A percentile compares a stretch with the other conserved stretches of the same genome.
These are phyloP conservation scores for Bipolaris zeicola DNA, from an alignment of 2,329 filamentous ascomycete genomes.

Conservation along the genomic window DNA sequence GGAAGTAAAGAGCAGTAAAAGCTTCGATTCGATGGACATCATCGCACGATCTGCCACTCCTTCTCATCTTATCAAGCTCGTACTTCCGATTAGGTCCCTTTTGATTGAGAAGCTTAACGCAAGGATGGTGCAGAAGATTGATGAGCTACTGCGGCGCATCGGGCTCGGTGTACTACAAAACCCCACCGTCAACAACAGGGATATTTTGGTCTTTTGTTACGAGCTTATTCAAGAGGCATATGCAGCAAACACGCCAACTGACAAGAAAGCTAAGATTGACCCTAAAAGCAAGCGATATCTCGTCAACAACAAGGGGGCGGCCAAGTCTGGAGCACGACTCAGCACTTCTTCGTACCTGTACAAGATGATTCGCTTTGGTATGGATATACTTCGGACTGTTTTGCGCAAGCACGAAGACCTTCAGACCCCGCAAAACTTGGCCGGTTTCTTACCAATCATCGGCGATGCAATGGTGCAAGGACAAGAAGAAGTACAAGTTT, in stretches of 20 bases:
- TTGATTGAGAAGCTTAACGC: slow-evolving; percentile 83
- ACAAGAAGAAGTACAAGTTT: slow-evolving; percentile 91
- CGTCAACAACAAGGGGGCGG: slow-evolving; percentile 75
- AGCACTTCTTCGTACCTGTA: slow-evolving; percentile 79
- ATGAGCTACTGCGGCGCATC: slow-evolving; percentile 83
- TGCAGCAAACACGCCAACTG: slow-evolving; percentile 60
- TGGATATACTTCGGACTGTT: slow-evolving; percentile 85
- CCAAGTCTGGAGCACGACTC: slow-evolving; percentile 73
- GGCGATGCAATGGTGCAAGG: slow-evolving; percentile 83
- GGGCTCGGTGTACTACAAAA: slow-evolving; percentile 84
- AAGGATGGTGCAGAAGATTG: slow-evolving; percentile 84
- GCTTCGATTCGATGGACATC: slow-evolving; percentile 95
- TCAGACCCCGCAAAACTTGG: slow-evolving; percentile 77
- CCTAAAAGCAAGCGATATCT: slow-evolving; percentile 71
- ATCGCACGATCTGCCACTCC: slow-evolving; percentile 83
- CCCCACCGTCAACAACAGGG: slow-evolving; percentile 73
- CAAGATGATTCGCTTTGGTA: slow-evolving; percentile 85
- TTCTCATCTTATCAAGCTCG: slow-evolving; percentile 71
- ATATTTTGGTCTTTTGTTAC: slow-evolving; percentile 92
- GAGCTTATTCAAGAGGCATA: slow-evolving; percentile 91
- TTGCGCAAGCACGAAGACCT: slow-evolving; percentile 84
- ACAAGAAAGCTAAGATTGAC: slow-evolving; percentile 36
- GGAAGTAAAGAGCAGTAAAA: slow-evolving; percentile 97
- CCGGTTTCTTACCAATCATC: slow-evolving; percentile 85
- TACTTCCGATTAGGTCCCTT: slow-evolving; percentile 77